Percentiles rank a stretch among this genome's conserved stretches.
Evolutionary conservation across 73 alveolate genomes (phyloP).

Genomic region (Halteria grandinella): DNA sequence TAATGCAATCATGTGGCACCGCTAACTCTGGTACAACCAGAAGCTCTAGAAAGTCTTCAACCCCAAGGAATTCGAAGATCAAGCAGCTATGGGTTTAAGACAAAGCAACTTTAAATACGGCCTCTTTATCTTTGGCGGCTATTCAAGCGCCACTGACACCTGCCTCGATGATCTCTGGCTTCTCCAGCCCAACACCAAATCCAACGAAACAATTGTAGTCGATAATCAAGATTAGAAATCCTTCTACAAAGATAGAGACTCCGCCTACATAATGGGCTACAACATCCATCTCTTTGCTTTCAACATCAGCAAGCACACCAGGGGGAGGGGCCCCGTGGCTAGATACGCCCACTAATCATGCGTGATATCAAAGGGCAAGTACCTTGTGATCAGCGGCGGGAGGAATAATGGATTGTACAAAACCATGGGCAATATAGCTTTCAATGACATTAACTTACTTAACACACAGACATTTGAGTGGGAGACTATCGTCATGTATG

Average conservation of each 20-base stretch:
- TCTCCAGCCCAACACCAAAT: slow-evolving; percentile 16
- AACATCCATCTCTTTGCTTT: too few relatives aligned
- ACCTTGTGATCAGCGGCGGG: slow-evolving; percentile 31
- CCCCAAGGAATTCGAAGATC: background rate
- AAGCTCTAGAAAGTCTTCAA: slow-evolving; percentile 19
- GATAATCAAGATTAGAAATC: too few relatives aligned
- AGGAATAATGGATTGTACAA: slow-evolving; percentile 36
- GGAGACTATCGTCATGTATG: slow-evolving; percentile 48
- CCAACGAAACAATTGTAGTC: background rate
- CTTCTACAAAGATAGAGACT: too few relatives aligned
- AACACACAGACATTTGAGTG: slow-evolving; percentile 24
- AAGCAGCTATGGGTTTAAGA: too few relatives aligned
- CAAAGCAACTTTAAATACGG: slow-evolving; percentile 30
- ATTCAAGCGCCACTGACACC: slow-evolving; percentile 25
- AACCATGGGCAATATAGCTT: slow-evolving; percentile 26
- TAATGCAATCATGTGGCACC: background rate
- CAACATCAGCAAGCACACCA: background rate
- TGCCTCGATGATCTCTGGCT: slow-evolving; percentile 42
- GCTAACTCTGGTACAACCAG: slow-evolving; percentile 12
- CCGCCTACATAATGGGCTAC: too few relatives aligned
- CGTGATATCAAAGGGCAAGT: slow-evolving; percentile 10
- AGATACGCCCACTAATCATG: slow-evolving; percentile 31
- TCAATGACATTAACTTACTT: slow-evolving; percentile 36
- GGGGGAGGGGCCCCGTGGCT: slow-evolving; percentile 29
- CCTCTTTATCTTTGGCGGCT: slow-evolving; percentile 30